Base-by-base conservation (phyloP, 257 asterid genomes). In the Thymus quinquecostatus region DNA sequence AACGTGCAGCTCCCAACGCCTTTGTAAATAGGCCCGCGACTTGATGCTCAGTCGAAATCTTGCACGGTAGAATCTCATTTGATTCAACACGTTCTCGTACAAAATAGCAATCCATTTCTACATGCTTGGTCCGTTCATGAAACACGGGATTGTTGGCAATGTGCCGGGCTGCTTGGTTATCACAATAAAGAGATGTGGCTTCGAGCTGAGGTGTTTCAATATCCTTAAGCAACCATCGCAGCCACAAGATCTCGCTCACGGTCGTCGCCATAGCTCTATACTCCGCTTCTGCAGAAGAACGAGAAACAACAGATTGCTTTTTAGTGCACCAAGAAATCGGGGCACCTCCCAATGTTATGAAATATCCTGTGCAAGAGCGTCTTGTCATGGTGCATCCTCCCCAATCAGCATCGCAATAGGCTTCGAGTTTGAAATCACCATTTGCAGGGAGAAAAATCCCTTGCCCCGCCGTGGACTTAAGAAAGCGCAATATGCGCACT, bases 361-460 rank as follows among this genome's bases (percentile, higher is more conserved):
- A 56, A 4, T 56, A 56, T 0, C 61, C 61, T 0, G 61, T 56
- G 11, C n/a, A 56, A 27, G 61, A 56, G 2, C 61, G 34, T 8
- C 14, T 36, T 1, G 40, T 56, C 40, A 56, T 47, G 13, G 14
- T 12, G 12, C 53, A 47, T 47, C 53, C 53, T 47, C 53, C 53
- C 53, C 14, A 47, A 28, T 56, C n/a, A 28, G 61, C 61, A 8
- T 56, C 61, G 8, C 61, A 56, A 4, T 56, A 56, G 33, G 61
- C 61, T 8, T 56, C 6, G 0, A 64, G 58, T 5, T 27, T 4
- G 2, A 64, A 28, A 2, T 45, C 14, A 7, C 27, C 27, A 3
- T 10, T 6, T 1, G 57, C 21, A 2, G 41, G 70, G 0, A 64
- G 10, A 9, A 64, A 47, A 1, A 28, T 4, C 0, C 70, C 58